Evolutionary conservation across 768 basidiomycete genomes (phyloP).

Genomic region (Bullera alba): DNA sequence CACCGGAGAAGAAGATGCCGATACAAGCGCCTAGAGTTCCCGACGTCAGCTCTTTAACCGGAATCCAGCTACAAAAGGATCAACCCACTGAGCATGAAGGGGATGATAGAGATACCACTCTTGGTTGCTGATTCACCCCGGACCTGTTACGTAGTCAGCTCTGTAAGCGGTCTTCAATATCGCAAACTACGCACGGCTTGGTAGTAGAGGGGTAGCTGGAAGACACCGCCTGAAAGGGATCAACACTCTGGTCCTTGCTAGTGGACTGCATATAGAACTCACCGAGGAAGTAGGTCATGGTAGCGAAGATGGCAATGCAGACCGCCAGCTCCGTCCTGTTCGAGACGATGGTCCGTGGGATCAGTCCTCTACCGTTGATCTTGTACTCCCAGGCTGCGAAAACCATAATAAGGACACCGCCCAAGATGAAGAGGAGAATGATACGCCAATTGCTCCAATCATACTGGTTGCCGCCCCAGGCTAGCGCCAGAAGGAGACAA

Average conservation of each 20-base stretch:
- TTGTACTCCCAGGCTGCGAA: conserved; percentile 45
- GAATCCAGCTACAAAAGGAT: not conserved
- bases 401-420: conserved; percentile 37
- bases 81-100: conserved; percentile 45
- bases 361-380: conserved; percentile 44
- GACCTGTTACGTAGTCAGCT: conserved; percentile 7
- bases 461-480: conserved; percentile 52
- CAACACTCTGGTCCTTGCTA: not conserved
- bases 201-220: conserved; percentile 44
- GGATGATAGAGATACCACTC: conserved; percentile 49
- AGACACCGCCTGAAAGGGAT: conserved; percentile 36
- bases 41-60: not conserved
- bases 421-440: conserved; percentile 43
- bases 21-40: conserved; percentile 25
- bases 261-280: no score
- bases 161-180: not conserved
- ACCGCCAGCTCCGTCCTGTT: conserved; percentile 43
- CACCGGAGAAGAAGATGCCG: conserved; percentile 42
- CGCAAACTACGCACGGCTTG: conserved; percentile 13
- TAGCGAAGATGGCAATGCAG: conserved; percentile 28
- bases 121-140: conserved; percentile 47
- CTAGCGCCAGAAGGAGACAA: conserved; percentile 49
- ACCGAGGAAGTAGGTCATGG: conserved; percentile 15
- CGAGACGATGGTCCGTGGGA: conserved; percentile 46
- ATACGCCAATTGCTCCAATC: conserved; percentile 48